Evolutionary conservation across 2,329 filamentous ascomycete species (phyloP).

Genomic region (Monosporascus sp.): DNA sequence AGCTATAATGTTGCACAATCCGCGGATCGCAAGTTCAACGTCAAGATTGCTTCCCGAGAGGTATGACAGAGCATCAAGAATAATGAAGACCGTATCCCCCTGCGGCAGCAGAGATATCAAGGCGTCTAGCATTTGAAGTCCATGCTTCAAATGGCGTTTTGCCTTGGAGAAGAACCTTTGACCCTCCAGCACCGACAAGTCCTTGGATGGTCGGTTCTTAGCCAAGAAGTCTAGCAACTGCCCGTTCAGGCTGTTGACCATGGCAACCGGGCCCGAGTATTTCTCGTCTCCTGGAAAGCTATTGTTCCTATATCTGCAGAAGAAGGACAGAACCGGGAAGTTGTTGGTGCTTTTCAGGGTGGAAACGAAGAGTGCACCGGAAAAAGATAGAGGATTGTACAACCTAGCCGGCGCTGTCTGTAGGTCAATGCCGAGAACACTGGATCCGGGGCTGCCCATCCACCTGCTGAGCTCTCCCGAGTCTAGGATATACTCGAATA

Average conservation of each 20-base stretch:
- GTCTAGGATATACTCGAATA: slow-evolving; percentile 1
- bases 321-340: slow-evolving; percentile 7
- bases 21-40: not conserved
- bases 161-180: not conserved
- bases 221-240: slow-evolving; percentile 4
- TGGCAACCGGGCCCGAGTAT: slow-evolving; percentile 2
- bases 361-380: slow-evolving; percentile 1
- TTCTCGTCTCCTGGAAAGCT: not conserved
- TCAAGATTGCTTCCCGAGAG: slow-evolving; percentile 2
- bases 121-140: not conserved
- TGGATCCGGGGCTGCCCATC: slow-evolving; percentile 1
- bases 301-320: slow-evolving; percentile 7
- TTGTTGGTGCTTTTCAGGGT: not conserved
- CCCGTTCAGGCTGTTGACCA: slow-evolving; percentile 6
- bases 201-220: not conserved
- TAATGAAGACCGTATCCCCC: slow-evolving; percentile 6
- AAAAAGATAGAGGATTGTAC: slow-evolving; percentile 7
- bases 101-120: not conserved
- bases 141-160: not conserved
- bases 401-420: slow-evolving; percentile 1
- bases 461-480: slow-evolving; percentile 3
- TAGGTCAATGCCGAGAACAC: slow-evolving; percentile 2
- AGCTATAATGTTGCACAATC: not conserved
- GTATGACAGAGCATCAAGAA: slow-evolving; percentile 5
- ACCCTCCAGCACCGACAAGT: slow-evolving; percentile 1